Evolutionary conservation across 2,329 filamentous ascomycete genomes (phyloP).

Genomic region (Trichoderma simmonsii): DNA sequence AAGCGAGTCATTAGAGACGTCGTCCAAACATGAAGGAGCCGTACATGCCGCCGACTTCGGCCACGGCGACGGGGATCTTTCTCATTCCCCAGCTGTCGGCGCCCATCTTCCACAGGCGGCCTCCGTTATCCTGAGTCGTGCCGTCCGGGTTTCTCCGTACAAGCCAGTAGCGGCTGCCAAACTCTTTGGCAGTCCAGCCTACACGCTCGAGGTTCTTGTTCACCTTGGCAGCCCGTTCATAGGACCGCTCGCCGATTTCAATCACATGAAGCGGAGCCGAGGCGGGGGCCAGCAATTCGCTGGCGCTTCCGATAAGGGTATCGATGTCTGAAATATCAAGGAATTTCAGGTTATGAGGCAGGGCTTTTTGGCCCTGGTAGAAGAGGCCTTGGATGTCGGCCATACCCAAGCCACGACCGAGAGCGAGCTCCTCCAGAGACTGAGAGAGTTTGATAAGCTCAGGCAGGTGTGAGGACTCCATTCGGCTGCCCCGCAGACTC

Average conservation of each 20-base stretch:
- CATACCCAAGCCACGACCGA: constrained; percentile 66
- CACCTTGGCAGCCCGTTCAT: constrained; percentile 61
- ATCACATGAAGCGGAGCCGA: constrained; percentile 72
- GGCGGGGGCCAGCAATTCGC: constrained; percentile 56
- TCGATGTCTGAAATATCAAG: constrained; percentile 68
- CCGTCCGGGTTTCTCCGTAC: constrained; percentile 51
- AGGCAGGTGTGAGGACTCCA: constrained; percentile 62
- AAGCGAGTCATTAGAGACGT: constrained; percentile 41
- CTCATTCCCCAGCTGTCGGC: constrained; percentile 82
- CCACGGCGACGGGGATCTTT: constrained; percentile 85
- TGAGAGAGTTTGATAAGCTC: constrained; percentile 64
- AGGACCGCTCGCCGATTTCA: constrained; percentile 68
- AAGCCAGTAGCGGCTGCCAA: constrained; percentile 63
- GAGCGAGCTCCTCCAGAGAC: constrained; percentile 69
- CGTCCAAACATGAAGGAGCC: constrained; percentile 67
- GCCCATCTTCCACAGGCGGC: constrained; percentile 79
- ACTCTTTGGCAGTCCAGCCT: constrained; percentile 71
- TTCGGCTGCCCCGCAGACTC: constrained; percentile 71
- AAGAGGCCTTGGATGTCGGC: constrained; percentile 66
- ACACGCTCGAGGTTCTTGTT: constrained; percentile 56
- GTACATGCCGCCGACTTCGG: constrained; percentile 93
- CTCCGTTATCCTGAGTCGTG: constrained; percentile 39
- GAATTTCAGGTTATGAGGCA: constrained; percentile 64
- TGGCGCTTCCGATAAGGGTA: constrained; percentile 56
- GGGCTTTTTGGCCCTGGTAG: constrained; percentile 43